Evolutionary conservation across 495 filamentous ascomycete genomes (phyloP).

Genomic region (Pseudevernia furfuracea): DNA sequence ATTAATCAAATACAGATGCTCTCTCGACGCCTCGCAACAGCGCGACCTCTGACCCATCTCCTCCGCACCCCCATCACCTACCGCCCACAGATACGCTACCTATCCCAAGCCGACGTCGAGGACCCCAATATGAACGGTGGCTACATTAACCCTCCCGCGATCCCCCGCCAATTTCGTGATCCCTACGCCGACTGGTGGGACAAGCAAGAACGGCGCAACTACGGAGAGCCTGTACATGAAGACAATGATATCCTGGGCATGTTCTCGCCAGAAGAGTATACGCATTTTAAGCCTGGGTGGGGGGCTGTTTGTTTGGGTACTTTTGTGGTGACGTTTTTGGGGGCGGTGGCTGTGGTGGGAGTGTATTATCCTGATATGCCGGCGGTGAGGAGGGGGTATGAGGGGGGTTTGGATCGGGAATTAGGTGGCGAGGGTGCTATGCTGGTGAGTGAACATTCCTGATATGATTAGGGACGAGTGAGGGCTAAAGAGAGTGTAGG

Average conservation of each 20-base stretch:
- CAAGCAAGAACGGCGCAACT: slow-evolving; percentile 92
- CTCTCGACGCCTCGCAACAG: slow-evolving; percentile 34
- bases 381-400: slow-evolving; percentile 68
- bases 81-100: slow-evolving; percentile 42
- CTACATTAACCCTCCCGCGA: slow-evolving; percentile 76
- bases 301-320: slow-evolving; percentile 63
- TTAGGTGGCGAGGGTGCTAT: slow-evolving; percentile 60
- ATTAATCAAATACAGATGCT: slow-evolving; percentile 34
- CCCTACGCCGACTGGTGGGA: slow-evolving; percentile 96
- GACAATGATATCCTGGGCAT: slow-evolving; percentile 93
- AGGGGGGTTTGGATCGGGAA: slow-evolving; percentile 75
- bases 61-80: slow-evolving; percentile 27
- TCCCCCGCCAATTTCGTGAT: slow-evolving; percentile 85
- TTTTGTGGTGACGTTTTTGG: slow-evolving; percentile 63
- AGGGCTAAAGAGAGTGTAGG: slow-evolving; percentile 12
- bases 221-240: slow-evolving; percentile 90
- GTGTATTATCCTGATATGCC: slow-evolving; percentile 78
- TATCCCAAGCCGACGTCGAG: slow-evolving; percentile 53
- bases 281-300: slow-evolving; percentile 65
- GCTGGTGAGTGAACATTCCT: slow-evolving; percentile 31
- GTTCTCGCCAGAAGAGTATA: slow-evolving; percentile 85
- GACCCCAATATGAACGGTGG: slow-evolving; percentile 84
- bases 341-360: slow-evolving; percentile 63
- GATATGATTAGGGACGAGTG: not conserved
- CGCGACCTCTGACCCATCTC: slow-evolving; percentile 34